Percentiles rank a stretch among this genome's conserved stretches.
These are phyloP conservation scores for Russula emetica DNA, from an alignment of 768 basidiomycete species.

Conservation along the genomic window DNA sequence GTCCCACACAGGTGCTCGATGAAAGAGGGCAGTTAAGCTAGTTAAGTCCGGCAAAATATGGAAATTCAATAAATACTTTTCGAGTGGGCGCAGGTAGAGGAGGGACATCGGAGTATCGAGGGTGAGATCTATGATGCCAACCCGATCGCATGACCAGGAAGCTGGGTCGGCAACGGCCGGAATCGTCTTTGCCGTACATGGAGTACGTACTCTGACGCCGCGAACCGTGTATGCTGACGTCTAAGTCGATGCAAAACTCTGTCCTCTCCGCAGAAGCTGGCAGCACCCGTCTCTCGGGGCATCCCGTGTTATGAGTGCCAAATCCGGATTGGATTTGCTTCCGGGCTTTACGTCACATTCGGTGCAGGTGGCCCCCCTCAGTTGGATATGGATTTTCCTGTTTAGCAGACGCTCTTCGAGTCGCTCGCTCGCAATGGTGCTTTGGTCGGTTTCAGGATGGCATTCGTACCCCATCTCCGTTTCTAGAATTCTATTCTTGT, in stretches of 20 bases:
- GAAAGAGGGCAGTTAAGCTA: neutral
- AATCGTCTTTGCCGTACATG: slow-evolving; percentile 7
- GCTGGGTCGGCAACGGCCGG: slow-evolving; percentile 5
- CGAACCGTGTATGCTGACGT: slow-evolving; percentile 23
- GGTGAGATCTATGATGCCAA: slow-evolving; percentile 15
- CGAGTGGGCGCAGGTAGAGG: slow-evolving; percentile 8
- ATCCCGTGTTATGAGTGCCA: slow-evolving; percentile 14
- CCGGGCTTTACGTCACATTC: slow-evolving; percentile 21
- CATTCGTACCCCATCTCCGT: slow-evolving; percentile 20
- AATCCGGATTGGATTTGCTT: slow-evolving; percentile 19
- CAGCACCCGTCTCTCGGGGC: slow-evolving; percentile 18
- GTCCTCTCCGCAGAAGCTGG: slow-evolving; percentile 8
- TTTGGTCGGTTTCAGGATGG: slow-evolving; percentile 24
- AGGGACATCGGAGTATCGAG: slow-evolving; percentile 27
- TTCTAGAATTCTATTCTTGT: slow-evolving; percentile 17
- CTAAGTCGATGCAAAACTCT: slow-evolving; percentile 23
- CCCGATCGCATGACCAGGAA: slow-evolving; percentile 18
- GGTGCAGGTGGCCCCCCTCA: slow-evolving; percentile 9
- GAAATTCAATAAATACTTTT: slow-evolving; percentile 26
- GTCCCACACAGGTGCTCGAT: slow-evolving; percentile 3
- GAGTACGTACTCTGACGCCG: slow-evolving; percentile 19
- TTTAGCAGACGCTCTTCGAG: slow-evolving; percentile 7
- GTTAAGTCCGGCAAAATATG: slow-evolving; percentile 1
- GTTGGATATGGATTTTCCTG: slow-evolving; percentile 12
- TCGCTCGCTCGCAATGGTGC: slow-evolving; percentile 19